Base-by-base conservation (phyloP, 2,329 filamentous ascomycete genomes). In the Fusarium sp. region DNA sequence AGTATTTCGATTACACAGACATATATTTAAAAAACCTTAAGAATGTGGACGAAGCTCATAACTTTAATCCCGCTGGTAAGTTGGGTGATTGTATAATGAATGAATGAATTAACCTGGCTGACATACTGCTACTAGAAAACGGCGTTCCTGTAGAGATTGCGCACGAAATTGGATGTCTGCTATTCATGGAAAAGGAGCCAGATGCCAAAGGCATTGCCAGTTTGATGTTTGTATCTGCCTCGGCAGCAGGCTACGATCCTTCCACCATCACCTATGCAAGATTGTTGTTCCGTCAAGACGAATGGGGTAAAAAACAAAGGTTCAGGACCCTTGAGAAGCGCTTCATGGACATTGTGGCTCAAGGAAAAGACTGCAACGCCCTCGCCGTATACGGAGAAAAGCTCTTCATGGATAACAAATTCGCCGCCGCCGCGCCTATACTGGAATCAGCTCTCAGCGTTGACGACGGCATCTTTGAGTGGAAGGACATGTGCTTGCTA, bases 341-440 rank as follows among this genome's bases (percentile, higher is more conserved):
- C 18, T 81, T 81, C 69, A 73, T 68, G 65, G 52, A 74, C 27
- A 66, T 83, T 12, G 71, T 81, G 29, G 45, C 69, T 14, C 58
- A 65, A 30, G 76, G 73, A 27, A 74, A 69, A n/a, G 74, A 82
- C 40, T 72, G 79, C 6, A 73, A 82, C 46, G 81, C 79, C 32
- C 70, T 82, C 24, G 76, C 77, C 6, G 70, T 76, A 11, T 75
- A 81, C 44, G 81, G 77, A 18, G 74, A 77, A 55, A 27, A 71
- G 27, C 74, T 79, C 14, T 74, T 72, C 49, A 47, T 52, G 27
- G 64, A 72, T 41, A 74, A 72, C 8, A 74, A 70, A 34, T 75
- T 74, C 54, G 58, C 61, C 2, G 72, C 68, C 11, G 75, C 78
- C 7, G 65, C 62, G 25, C 54, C 52, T 18, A 46, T 67, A 7